A percentile compares a stretch with the other conserved stretches of the same genome.
phyloP scores from a whole-genome alignment of 2,329 filamentous ascomycete species.

The Hirsutella rhossiliensis region DNA sequence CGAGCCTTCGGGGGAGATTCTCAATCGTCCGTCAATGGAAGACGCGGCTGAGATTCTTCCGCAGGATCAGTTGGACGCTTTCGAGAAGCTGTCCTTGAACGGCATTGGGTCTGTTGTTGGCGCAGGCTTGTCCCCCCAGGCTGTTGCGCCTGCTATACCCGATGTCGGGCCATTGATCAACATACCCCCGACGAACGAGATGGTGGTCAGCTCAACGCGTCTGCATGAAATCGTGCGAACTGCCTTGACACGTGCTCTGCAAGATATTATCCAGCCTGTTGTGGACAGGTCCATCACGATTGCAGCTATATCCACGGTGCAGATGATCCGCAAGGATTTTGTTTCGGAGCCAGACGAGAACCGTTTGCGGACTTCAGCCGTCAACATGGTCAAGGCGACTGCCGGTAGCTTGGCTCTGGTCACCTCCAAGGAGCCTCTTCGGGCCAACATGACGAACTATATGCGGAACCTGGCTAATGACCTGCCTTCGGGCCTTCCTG shows the following conservation, averaged over 20 bases:
- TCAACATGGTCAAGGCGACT: conserved; percentile 90
- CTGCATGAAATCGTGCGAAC: conserved; percentile 68
- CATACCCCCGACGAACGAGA: conserved; percentile 70
- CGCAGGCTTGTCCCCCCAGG: conserved; percentile 63
- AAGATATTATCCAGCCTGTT: conserved; percentile 94
- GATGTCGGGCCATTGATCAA: conserved; percentile 70
- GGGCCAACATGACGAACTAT: conserved; percentile 96
- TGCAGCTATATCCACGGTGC: conserved; percentile 88
- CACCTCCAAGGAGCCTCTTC: conserved; percentile 94
- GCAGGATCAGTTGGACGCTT: conserved; percentile 63
- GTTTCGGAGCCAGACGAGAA: conserved; percentile 85
- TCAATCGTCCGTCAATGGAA: conserved; percentile 58
- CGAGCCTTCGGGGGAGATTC: conserved; percentile 75
- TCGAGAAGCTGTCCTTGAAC: conserved; percentile 72
- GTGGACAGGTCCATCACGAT: conserved; percentile 97
- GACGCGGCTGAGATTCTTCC: conserved; percentile 47
- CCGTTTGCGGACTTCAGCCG: conserved; percentile 71
- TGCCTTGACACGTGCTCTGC: conserved; percentile 79
- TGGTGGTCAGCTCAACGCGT: conserved; percentile 60
- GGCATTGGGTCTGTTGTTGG: conserved; percentile 56
- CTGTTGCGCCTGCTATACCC: conserved; percentile 69
- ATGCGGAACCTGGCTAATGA: conserved; percentile 60
- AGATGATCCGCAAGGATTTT: conserved; percentile 95
- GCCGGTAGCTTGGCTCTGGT: conserved; percentile 89
- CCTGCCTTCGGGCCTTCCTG: conserved; percentile 72